Percentiles rank a stretch among this genome's conserved stretches.
These are phyloP conservation scores for Pisolithus microcarpus DNA, from an alignment of 768 basidiomycete genomes.

Conservation along the genomic window DNA sequence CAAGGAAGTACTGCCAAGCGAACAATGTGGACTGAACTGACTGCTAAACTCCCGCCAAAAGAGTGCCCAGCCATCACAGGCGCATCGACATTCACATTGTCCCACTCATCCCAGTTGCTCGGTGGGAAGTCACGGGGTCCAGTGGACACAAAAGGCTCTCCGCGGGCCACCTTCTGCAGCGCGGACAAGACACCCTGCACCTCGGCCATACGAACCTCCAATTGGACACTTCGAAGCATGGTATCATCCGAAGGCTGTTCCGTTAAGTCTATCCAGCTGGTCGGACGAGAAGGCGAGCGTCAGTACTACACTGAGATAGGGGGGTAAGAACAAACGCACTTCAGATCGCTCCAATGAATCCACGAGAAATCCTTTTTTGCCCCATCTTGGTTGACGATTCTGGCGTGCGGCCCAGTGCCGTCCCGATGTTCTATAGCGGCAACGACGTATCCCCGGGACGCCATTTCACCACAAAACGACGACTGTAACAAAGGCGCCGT, in stretches of 20 bases:
- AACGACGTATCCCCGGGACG: conserved; percentile 39
- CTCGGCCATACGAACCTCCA: conserved; percentile 33
- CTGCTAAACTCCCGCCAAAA: conserved; percentile 26
- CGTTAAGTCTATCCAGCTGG: conserved; percentile 25
- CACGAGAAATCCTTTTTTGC: conserved; percentile 25
- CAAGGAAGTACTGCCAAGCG: not conserved
- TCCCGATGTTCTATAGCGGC: conserved; percentile 42
- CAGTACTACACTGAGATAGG: not conserved
- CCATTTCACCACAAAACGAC: conserved; percentile 38
- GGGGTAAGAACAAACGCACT: conserved; percentile 8
- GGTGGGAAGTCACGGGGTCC: not conserved
- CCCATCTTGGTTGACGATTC: conserved; percentile 15
- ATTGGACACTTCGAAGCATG: conserved; percentile 23
- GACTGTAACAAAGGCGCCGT: conserved; percentile 6
- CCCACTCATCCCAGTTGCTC: conserved; percentile 15
- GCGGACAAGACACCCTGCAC: conserved; percentile 26
- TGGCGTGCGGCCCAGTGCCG: conserved; percentile 35
- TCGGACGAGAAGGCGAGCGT: not conserved
- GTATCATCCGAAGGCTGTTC: conserved; percentile 28
- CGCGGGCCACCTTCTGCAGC: conserved; percentile 1
- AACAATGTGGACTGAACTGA: conserved; percentile 6
- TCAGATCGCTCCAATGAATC: conserved; percentile 25
- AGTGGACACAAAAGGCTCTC: not conserved
- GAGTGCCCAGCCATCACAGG: conserved; percentile 28
- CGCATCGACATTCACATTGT: conserved; percentile 11